Conservation (phyloP, 495 filamentous ascomycete species). For the Tuber brumale region DNA sequence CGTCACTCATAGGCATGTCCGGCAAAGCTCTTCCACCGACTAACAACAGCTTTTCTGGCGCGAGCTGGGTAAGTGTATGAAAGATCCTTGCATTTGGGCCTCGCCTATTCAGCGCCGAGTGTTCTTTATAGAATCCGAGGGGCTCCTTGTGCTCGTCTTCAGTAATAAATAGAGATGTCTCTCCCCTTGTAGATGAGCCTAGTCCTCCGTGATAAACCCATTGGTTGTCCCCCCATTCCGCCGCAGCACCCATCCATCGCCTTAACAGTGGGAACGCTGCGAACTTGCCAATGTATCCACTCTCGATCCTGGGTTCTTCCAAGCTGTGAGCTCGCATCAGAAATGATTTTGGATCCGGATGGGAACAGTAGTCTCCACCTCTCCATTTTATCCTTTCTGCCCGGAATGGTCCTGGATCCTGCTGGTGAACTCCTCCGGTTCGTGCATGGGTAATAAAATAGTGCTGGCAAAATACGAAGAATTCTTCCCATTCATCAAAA, state of each 20-base stretch:
- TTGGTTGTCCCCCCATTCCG: constrained; percentile 43
- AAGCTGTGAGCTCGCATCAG: constrained; percentile 23
- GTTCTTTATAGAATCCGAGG: neutral
- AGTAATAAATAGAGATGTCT: constrained; percentile 35
- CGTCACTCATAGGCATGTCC: constrained; percentile 57
- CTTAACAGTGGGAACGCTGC: constrained; percentile 30
- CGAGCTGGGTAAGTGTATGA: constrained; percentile 63
- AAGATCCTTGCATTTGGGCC: constrained; percentile 59
- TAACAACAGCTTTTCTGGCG: constrained; percentile 52
- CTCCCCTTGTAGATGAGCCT: constrained; percentile 45
- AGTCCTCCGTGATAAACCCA: constrained; percentile 57
- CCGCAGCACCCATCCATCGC: constrained; percentile 47
- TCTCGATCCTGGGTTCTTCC: constrained; percentile 28
- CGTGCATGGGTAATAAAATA: constrained; percentile 72
- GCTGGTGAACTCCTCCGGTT: constrained; percentile 20
- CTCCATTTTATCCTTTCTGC: constrained; percentile 27
- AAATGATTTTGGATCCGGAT: constrained; percentile 18
- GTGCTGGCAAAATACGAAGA: constrained; percentile 76
- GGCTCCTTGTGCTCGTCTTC: constrained; percentile 39
- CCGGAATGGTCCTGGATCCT: constrained; percentile 27
- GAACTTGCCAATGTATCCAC: constrained; percentile 33
- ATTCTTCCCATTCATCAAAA: constrained; percentile 96
- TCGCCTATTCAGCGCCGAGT: neutral
- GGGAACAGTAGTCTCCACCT: constrained; percentile 34
- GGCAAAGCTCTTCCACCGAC: constrained; percentile 77